Evolutionary conservation across 371 early-diverging fungal genomes (phyloP), one percentile per base, ranked within the genome.

Genomic region (Mucor saturninus): DNA sequence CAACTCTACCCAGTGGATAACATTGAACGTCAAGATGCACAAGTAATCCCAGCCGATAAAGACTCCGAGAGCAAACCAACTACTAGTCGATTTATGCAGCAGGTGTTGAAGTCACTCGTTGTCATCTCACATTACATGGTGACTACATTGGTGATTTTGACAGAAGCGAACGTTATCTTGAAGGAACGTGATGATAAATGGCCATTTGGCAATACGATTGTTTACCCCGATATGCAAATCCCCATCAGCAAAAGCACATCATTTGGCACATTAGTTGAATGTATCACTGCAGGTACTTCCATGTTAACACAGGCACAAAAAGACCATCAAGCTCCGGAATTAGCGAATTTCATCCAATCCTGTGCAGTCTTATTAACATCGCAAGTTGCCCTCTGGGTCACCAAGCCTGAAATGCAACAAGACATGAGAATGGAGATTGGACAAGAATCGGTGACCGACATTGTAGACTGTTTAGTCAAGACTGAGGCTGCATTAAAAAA

Each of bases 1-100:
- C 79, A 73, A 55, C 63, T 81, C 8, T 76, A 72, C 43, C 81
- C 79, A 0, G 62, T 75, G 2, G 69, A 75, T 54, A 62, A 73
- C 26, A 51, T 48, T 14, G 81, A 81, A 54, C 62, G 66, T 11
- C 59, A 59, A 37, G 61, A 72, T n/a, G 68, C 66, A 30, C 69
- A 74, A 15, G 3, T 43, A 10, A 9, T 5, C 4, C 4, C 21
- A 48, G 4, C 42, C n/a, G 32, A 40, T 10, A 52, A 60, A 31
- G 45, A 57, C 6, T 45, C 45, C 21, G 38, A 35, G 2, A 8
- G 29, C 10, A 42, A 50, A 30, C 13, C 30, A 31, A 42, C 39
- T 11, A 46, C 48, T 11, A 62, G 59, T 32, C 40, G 54, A 7
- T 51, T 69, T 10, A 69, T 69, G 70, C 38, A 45, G 13, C 61